phyloP scores from a whole-genome alignment of 345 rosid genomes.

The Populus davidiana region DNA sequence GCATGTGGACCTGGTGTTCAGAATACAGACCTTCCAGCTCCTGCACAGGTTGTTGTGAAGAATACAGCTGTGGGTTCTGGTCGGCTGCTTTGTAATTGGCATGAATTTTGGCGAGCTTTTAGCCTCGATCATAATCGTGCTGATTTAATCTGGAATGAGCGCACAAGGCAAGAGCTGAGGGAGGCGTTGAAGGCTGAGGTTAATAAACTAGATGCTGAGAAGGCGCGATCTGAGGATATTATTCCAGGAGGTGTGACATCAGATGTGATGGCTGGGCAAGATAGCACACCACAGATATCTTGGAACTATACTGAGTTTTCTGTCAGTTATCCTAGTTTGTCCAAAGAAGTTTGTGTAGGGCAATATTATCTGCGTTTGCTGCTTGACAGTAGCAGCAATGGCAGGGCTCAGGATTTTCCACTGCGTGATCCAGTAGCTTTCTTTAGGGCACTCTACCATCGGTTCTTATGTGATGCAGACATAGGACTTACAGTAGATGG shows the following conservation, averaged over 20 bases:
- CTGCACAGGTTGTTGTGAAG: conserved; percentile 98
- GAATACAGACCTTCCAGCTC: conserved; percentile 72
- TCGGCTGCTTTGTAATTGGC: conserved; percentile 87
- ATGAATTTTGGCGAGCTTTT: conserved; percentile 97
- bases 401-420: conserved; percentile 96
- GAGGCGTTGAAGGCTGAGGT: conserved; percentile 98
- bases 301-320: conserved; percentile 98
- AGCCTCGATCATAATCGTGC: conserved; percentile 99
- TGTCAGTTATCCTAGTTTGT: conserved; percentile 84
- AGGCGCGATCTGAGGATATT: conserved; percentile 96
- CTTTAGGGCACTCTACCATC: conserved; percentile 95
- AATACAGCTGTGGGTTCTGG: conserved; percentile 93
- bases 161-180: conserved; percentile 93
- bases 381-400: conserved; percentile 88
- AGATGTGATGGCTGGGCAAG: conserved; percentile 60
- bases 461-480: conserved; percentile 97
- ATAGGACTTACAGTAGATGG: conserved; percentile 94
- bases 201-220: conserved; percentile 91
- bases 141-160: conserved; percentile 98
- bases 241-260: conserved; percentile 64
- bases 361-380: conserved; percentile 95
- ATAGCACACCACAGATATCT: conserved; percentile 76
- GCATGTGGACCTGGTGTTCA: conserved; percentile 39
- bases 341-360: conserved; percentile 99
- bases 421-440: conserved; percentile 95